Evolutionary conservation across 306 rosid genomes (phyloP), one percentile per base, ranked within the genome.

Genomic region (Lathyrus aphaca): DNA sequence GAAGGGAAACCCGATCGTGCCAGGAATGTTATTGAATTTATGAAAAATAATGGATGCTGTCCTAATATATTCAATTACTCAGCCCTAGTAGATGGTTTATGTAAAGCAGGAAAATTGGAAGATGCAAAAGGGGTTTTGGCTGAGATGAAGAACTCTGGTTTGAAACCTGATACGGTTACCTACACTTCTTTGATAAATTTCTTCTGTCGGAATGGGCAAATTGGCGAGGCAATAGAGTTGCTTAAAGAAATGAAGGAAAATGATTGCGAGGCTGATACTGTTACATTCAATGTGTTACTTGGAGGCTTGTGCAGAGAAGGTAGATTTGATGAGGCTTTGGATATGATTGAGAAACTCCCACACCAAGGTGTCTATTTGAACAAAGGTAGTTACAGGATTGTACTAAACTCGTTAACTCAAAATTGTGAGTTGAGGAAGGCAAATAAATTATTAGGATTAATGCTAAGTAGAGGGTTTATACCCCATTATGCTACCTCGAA

Each of bases 401-500:
- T 93, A 69, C 76, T 90, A 61, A 93, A 90, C 75, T 81, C 66
- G 19, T 77, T 93, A 74, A 78, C 75, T 57, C 81, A 82, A 69
- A 85, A 83, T 15, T 76, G 86, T 69, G 90, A 90, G 65, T 74
- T 88, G 72, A 67, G 77, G 54, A 87, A 39, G 82, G 96, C 94
- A 3, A 69, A 35, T n/a, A 79, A 66, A 17, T 81, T 88, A 67
- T 82, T 90, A 79, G 74, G 66, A 42, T 27, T 93, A 56, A 93
- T 88, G 93, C 56, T 90, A 44, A 67, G 79, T 77, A 90, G 97
- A 81, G 91, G 96, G 7, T 83, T 86, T 80, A 15, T 82, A 38
- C 98, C 98, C 14, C 96, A 92, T 78, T 77, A 83, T 72, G 96
- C 89, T 43, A 86, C 96, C 73, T 90, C 96, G 50, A 93, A 93